Base-by-base conservation (phyloP, 2,329 filamentous ascomycete genomes). In the Byssothecium circinans region DNA sequence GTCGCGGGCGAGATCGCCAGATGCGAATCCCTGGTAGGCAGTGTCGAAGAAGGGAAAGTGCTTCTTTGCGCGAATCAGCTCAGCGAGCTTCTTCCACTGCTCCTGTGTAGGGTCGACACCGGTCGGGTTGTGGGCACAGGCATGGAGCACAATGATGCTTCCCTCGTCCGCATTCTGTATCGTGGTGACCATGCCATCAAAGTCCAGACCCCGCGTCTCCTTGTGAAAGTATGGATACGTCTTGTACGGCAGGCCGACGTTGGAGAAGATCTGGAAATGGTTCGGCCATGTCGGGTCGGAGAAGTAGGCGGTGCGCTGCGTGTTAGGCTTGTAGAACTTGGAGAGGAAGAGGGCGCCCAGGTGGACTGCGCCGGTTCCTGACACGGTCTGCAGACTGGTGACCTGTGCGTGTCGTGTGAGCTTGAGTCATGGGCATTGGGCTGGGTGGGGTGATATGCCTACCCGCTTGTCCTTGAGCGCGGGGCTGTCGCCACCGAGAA, bases 21-120 rank as follows among this genome's bases (percentile, higher is more conserved):
- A 95, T 2, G 94, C 94, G 70, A 99, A 99, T 47, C 94, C 92
- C 75, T 97, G 94, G 79, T 99, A 99, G 47, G 94, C 94, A 57
- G 84, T 89, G 79, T 99, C 94, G 75, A 99, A 97, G 83, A 99
- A 97, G 64, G 94, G 92, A 77, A 99, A 96, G 74, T 95, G 92
- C 55, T 83, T 83, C 75, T 87, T 90, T 64, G 83, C 73, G 62
- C 82, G 82, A 73, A 97, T 85, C 36, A 96, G 73, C 35, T 79
- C 73, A 43, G 92, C 91, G 53, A 99, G 84, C 75, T 95, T 82
- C 72, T 87, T 89, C 94, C 94, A 99, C 77, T 99, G 94, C 44
- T 92, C 89, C 58, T 87, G 80, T 17, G 91, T 95, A 7, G 91
- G 91, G 74, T 99, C 94, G 54, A 99, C 91, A 49, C 94, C 94